A percentile compares a stretch with the other conserved stretches of the same genome.
Evolutionary conservation across 768 basidiomycete genomes (phyloP).

Genomic region (Podaxis rugospora): DNA sequence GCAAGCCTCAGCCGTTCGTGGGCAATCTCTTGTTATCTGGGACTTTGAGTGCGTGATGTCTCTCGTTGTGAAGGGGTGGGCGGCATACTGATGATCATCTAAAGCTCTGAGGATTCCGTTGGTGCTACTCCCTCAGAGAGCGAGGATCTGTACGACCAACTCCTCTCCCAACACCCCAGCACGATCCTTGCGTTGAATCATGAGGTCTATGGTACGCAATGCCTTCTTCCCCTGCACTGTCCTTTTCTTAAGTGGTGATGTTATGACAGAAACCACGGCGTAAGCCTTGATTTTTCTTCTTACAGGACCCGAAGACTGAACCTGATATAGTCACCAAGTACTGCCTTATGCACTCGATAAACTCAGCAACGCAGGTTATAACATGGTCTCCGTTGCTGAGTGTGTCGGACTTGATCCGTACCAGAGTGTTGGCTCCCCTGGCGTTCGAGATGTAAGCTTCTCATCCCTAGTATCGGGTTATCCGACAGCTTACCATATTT

Average conservation of each 20-base stretch:
- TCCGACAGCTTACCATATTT: constrained; percentile 1
- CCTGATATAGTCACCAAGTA: constrained; percentile 24
- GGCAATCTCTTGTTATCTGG: constrained; percentile 35
- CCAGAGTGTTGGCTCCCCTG: constrained; percentile 24
- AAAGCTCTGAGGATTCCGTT: constrained; percentile 34
- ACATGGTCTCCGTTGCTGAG: constrained; percentile 37
- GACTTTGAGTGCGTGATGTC: constrained; percentile 29
- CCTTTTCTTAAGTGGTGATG: background rate
- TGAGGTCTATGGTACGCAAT: constrained; percentile 30
- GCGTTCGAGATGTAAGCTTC: constrained; percentile 27
- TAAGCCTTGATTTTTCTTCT: constrained; percentile 15
- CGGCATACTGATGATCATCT: background rate
- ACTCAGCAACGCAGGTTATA: constrained; percentile 33
- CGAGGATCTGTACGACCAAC: constrained; percentile 23
- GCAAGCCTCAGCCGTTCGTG: constrained; percentile 28
- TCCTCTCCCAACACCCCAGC: constrained; percentile 24
- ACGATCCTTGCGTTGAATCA: constrained; percentile 40
- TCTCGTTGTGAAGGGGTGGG: background rate
- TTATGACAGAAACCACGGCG: constrained; percentile 30
- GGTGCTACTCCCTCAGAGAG: constrained; percentile 30
- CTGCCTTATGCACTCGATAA: constrained; percentile 33
- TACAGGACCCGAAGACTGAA: background rate
- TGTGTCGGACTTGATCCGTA: constrained; percentile 35
- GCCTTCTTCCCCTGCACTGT: background rate
- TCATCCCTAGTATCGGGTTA: background rate